These are phyloP conservation scores for Bacidia gigantensis DNA, from an alignment of 495 filamentous ascomycete species.

Conservation along the genomic window DNA sequence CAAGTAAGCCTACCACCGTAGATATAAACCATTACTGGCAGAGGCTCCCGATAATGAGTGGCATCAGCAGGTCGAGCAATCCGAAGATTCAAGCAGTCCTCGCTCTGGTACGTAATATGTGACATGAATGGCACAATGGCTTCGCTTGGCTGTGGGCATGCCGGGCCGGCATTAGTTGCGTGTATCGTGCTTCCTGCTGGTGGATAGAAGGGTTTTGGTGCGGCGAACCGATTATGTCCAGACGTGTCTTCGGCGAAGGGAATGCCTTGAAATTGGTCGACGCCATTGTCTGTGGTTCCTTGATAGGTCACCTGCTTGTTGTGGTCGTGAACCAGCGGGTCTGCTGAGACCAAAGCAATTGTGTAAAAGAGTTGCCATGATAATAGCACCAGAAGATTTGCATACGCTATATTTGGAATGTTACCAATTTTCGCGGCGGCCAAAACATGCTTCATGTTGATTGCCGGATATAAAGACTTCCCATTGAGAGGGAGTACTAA, in stretches of 20 bases:
- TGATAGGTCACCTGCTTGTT: conserved; percentile 3
- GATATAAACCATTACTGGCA: conserved; percentile 30
- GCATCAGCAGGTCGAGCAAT: conserved; percentile 16
- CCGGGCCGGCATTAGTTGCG: conserved; percentile 28
- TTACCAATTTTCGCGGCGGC: too few relatives aligned
- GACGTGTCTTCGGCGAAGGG: conserved; percentile 31
- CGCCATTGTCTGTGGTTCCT: conserved; percentile 10
- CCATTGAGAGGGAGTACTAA: too few relatives aligned
- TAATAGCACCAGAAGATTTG: too few relatives aligned
- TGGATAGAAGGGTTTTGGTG: conserved; percentile 24
- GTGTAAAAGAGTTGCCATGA: too few relatives aligned
- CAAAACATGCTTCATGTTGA: too few relatives aligned
- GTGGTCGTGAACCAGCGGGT: neutral
- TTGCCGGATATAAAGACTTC: too few relatives aligned
- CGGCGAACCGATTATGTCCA: conserved; percentile 31
- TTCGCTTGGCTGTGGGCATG: conserved; percentile 22
- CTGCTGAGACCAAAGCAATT: too few relatives aligned
- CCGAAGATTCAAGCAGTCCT: conserved; percentile 17
- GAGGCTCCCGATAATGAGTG: conserved; percentile 18
- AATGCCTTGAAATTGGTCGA: conserved; percentile 35
- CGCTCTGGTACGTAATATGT: neutral
- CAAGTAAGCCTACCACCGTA: conserved; percentile 28
- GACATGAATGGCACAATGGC: neutral
- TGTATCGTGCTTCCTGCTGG: conserved; percentile 22
- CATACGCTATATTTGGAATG: too few relatives aligned